Conservation (phyloP, 345 rosid species). For the Geranium brycei region DNA sequence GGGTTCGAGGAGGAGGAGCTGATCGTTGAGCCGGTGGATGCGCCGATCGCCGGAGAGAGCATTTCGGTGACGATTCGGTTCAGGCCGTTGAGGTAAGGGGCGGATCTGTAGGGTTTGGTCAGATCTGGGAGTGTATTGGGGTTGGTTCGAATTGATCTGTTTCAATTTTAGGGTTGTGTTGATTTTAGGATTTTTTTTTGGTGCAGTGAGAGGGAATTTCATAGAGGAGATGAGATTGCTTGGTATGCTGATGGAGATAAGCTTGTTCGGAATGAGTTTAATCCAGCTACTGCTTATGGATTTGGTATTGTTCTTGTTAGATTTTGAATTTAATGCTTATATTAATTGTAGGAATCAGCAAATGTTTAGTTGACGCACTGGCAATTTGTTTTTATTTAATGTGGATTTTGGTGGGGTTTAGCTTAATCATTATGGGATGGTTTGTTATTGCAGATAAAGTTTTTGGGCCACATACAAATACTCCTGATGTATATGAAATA, state of each 20-base stretch:
- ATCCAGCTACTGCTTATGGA: slow-evolving; percentile 79
- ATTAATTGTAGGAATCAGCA: neutral
- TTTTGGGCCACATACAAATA: slow-evolving; percentile 65
- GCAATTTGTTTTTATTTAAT: neutral
- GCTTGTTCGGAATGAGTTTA: slow-evolving; percentile 74
- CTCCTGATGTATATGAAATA: slow-evolving; percentile 80
- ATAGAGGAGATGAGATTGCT: slow-evolving; percentile 87
- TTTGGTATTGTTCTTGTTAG: slow-evolving; percentile 42
- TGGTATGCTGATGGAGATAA: slow-evolving; percentile 97
- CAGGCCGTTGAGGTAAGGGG: slow-evolving; percentile 76
- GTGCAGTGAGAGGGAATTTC: slow-evolving; percentile 80
- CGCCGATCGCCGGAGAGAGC: slow-evolving; percentile 62
- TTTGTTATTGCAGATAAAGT: slow-evolving; percentile 53
- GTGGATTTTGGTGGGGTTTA: neutral
- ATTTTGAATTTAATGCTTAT: neutral
- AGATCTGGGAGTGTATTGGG: slow-evolving; percentile 32
- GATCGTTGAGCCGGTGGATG: slow-evolving; percentile 48
- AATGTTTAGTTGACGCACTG: neutral
- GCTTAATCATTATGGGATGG: neutral
- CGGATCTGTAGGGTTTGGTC: slow-evolving; percentile 38
- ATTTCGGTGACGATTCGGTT: slow-evolving; percentile 96
- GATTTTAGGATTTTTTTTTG: neutral
- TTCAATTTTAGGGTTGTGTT: slow-evolving; percentile 4
- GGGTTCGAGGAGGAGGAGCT: slow-evolving; percentile 58
- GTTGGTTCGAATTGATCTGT: slow-evolving; percentile 7